Evolutionary conservation across 805 yeast genomes (phyloP).

Genomic region (Metschnikowia koreensis): DNA sequence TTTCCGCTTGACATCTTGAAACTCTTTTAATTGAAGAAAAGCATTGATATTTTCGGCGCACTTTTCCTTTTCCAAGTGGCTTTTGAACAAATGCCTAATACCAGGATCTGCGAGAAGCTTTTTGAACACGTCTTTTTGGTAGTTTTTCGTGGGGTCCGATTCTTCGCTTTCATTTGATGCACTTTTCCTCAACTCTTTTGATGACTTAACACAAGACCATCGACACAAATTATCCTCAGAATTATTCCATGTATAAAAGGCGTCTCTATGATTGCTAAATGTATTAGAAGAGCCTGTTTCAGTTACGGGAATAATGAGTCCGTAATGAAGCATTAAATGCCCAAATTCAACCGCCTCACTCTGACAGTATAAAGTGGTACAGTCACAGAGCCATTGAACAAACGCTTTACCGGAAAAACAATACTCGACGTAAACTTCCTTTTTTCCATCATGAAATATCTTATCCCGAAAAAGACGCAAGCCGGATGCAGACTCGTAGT

Average conservation of each 20-base stretch:
- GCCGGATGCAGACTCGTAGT: slow-evolving; percentile 67
- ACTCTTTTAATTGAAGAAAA: slow-evolving; percentile 55
- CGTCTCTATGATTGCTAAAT: slow-evolving; percentile 35
- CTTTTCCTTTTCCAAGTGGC: slow-evolving; percentile 59
- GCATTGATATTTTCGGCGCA: slow-evolving; percentile 80
- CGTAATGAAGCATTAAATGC: slow-evolving; percentile 45
- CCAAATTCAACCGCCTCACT: slow-evolving; percentile 56
- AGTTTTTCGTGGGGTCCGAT: not conserved
- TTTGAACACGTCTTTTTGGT: slow-evolving; percentile 15
- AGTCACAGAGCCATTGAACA: slow-evolving; percentile 87
- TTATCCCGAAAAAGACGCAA: slow-evolving; percentile 54
- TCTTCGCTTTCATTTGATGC: not conserved
- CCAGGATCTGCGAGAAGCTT: slow-evolving; percentile 72
- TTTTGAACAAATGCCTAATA: slow-evolving; percentile 59
- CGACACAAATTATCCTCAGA: slow-evolving; percentile 40
- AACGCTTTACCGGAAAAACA: slow-evolving; percentile 73
- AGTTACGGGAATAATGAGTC: slow-evolving; percentile 47
- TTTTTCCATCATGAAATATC: slow-evolving; percentile 25
- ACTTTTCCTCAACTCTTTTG: not conserved
- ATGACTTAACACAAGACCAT: slow-evolving; percentile 26
- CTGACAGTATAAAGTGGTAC: slow-evolving; percentile 64
- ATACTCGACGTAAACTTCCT: slow-evolving; percentile 30
- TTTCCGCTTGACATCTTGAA: slow-evolving; percentile 45
- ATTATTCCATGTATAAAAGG: slow-evolving; percentile 41
- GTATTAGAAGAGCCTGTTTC: slow-evolving; percentile 27